Evolutionary conservation across 345 rosid species (phyloP).

Genomic region (Draba incana): DNA sequence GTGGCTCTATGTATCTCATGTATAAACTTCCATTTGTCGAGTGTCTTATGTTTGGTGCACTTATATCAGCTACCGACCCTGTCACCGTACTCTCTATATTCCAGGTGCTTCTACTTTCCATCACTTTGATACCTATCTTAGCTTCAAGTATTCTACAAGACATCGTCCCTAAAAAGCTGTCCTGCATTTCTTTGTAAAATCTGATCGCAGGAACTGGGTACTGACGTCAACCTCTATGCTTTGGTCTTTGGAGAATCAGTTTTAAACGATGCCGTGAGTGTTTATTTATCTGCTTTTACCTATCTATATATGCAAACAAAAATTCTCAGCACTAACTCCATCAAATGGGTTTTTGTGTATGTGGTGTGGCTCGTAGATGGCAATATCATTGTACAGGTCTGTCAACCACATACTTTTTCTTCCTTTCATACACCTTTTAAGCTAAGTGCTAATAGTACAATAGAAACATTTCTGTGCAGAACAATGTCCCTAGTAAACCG

Average conservation of each 20-base stretch:
- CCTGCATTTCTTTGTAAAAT: constrained; percentile 6
- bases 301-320: constrained; percentile 25
- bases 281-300: constrained; percentile 27
- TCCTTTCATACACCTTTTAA: constrained; percentile 19
- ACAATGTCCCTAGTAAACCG: constrained; percentile 87
- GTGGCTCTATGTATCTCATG: constrained; percentile 79
- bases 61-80: constrained; percentile 97
- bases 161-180: neutral
- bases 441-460: neutral
- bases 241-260: constrained; percentile 98
- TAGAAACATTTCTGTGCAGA: constrained; percentile 48
- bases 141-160: neutral
- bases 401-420: constrained; percentile 10
- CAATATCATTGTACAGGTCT: constrained; percentile 94
- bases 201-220: constrained; percentile 77
- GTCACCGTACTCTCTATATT: constrained; percentile 92
- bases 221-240: constrained; percentile 85
- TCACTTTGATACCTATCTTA: constrained; percentile 9
- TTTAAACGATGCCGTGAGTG: constrained; percentile 82
- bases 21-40: constrained; percentile 86
- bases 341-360: constrained; percentile 19
- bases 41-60: constrained; percentile 97
- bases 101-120: constrained; percentile 60
- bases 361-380: constrained; percentile 59
- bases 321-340: constrained; percentile 20